Conservation (phyloP, 2,329 filamentous ascomycete species). For the Dendrostoma leiphaemia region DNA sequence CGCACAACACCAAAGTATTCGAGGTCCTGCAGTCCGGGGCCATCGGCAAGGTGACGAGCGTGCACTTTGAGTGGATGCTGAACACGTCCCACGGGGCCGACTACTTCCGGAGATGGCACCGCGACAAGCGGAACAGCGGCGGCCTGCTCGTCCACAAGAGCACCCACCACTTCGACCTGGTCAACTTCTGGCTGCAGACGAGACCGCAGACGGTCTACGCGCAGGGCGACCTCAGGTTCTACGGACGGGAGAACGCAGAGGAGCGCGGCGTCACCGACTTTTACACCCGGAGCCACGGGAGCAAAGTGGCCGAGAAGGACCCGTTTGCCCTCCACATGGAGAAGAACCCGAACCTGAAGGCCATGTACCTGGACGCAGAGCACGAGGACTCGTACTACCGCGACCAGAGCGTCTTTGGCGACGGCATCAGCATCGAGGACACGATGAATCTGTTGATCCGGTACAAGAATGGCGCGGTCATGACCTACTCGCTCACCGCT, state of each 20-base stretch:
- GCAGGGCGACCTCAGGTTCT: conserved; percentile 58
- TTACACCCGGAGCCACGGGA: conserved; percentile 49
- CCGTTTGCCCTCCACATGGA: conserved; percentile 59
- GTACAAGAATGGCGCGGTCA: conserved; percentile 53
- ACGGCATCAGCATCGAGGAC: conserved; percentile 64
- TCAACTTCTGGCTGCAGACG: conserved; percentile 61
- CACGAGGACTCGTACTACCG: conserved; percentile 61
- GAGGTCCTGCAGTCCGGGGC: conserved; percentile 52
- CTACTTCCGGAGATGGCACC: conserved; percentile 63
- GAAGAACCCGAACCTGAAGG: conserved; percentile 50
- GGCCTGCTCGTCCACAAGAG: conserved; percentile 61
- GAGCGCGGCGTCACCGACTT: conserved; percentile 48
- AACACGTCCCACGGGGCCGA: conserved; percentile 61
- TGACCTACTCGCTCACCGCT: conserved; percentile 59
- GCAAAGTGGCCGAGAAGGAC: conserved; percentile 48
- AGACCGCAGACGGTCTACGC: conserved; percentile 55
- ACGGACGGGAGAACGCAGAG: conserved; percentile 61
- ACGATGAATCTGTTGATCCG: conserved; percentile 60
- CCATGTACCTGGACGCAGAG: conserved; percentile 61
- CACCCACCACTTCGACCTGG: conserved; percentile 62
- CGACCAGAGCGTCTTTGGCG: conserved; percentile 61
- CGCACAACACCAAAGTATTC: conserved; percentile 61
- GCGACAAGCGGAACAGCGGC: conserved; percentile 58
- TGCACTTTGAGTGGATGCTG: conserved; percentile 64
- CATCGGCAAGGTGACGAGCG: conserved; percentile 54